These are phyloP conservation scores for Cryptococcus neoformans DNA, from an alignment of 1,284 basidiomycete species.

Conservation along the genomic window DNA sequence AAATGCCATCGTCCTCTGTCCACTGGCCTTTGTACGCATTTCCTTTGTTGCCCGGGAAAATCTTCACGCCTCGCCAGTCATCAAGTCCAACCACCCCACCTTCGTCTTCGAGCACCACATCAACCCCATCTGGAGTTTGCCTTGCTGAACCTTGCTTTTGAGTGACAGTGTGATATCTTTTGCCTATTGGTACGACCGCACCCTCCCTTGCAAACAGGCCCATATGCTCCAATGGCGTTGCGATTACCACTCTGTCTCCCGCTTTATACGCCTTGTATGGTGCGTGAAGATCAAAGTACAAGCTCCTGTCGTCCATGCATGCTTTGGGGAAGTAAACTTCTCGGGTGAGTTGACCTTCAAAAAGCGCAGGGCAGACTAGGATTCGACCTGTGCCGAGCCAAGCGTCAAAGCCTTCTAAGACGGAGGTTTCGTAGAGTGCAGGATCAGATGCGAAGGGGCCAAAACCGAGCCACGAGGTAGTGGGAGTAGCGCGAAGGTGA, in stretches of 20 bases:
- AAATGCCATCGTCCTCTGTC: conserved; percentile 52
- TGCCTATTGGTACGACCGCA: conserved; percentile 50
- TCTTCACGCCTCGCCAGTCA: conserved; percentile 49
- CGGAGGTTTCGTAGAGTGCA: conserved; percentile 40
- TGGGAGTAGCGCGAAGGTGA: conserved; percentile 43
- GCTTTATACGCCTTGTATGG: conserved; percentile 27
- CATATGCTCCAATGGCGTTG: conserved; percentile 49
- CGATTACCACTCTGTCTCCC: conserved; percentile 35
- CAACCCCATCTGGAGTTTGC: conserved; percentile 46
- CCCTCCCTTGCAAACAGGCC: conserved; percentile 50
- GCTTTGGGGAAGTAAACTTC: conserved; percentile 47
- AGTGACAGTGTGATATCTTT: conserved; percentile 46
- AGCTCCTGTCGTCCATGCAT: conserved; percentile 18
- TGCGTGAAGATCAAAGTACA: conserved; percentile 38
- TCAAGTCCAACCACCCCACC: conserved; percentile 48
- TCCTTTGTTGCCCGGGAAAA: conserved; percentile 41
- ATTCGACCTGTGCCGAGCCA: conserved; percentile 50
- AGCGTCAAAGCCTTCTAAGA: conserved; percentile 50
- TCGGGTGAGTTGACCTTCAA: conserved; percentile 38
- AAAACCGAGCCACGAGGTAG: conserved; percentile 50
- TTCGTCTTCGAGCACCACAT: conserved; percentile 41
- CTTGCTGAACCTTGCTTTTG: conserved; percentile 36
- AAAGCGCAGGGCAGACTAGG: conserved; percentile 45
- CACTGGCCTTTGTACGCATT: conserved; percentile 32
- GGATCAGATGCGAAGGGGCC: conserved; percentile 48